phyloP scores from a whole-genome alignment of 345 rosid genomes.

The Hibiscus trionum region DNA sequence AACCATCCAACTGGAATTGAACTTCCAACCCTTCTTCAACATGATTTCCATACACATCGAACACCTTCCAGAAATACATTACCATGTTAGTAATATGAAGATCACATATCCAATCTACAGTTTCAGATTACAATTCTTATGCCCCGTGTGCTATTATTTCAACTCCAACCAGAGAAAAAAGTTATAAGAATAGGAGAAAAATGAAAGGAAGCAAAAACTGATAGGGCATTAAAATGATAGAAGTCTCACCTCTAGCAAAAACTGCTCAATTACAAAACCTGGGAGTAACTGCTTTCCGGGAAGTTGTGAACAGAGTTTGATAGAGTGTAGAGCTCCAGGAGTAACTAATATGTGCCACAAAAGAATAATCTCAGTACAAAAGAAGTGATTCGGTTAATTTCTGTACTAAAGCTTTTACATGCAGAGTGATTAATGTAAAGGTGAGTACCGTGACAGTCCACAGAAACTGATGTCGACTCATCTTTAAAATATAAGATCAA shows the following conservation, averaged over 20 bases:
- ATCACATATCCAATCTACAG: background rate
- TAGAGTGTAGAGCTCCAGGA: conserved; percentile 38
- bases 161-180: background rate
- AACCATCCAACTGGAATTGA: conserved; percentile 35
- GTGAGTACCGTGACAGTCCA: conserved; percentile 48
- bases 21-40: conserved; percentile 35
- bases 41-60: conserved; percentile 54
- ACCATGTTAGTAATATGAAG: conserved; percentile 7
- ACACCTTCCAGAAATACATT: conserved; percentile 26
- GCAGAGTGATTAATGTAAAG: background rate
- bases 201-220: too few species aligned
- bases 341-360: conserved; percentile 27
- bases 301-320: conserved; percentile 19
- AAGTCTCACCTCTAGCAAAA: conserved; percentile 45
- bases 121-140: background rate
- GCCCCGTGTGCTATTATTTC: background rate
- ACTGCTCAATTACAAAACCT: conserved; percentile 33
- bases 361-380: background rate
- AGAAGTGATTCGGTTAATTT: background rate
- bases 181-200: background rate
- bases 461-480: conserved; percentile 24
- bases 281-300: conserved; percentile 34
- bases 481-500: conserved; percentile 32
- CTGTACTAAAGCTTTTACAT: background rate
- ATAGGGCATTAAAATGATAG: background rate